phyloP scores from a whole-genome alignment of 805 yeast genomes.

The Hyphopichia homilentoma region DNA sequence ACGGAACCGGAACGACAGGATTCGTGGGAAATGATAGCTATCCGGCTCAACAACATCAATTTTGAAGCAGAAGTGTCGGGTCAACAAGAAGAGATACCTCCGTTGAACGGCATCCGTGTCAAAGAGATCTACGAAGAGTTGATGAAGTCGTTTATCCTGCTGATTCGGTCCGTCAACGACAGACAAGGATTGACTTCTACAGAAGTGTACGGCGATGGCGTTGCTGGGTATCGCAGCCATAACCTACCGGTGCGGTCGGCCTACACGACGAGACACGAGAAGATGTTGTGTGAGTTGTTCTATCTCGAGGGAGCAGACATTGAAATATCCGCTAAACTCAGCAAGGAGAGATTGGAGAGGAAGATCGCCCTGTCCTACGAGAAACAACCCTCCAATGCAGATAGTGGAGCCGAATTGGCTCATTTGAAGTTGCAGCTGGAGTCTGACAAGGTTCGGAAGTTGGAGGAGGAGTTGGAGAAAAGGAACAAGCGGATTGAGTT shows the following conservation, averaged over 20 bases:
- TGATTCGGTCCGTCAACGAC: slow-evolving; percentile 1
- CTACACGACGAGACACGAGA: slow-evolving; percentile 6
- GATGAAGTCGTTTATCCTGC: slow-evolving; percentile 10
- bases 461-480: slow-evolving; percentile 19
- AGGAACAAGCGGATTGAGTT: slow-evolving; percentile 18
- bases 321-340: slow-evolving; percentile 17
- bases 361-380: background rate
- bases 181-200: background rate
- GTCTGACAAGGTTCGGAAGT: slow-evolving; percentile 12
- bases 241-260: background rate
- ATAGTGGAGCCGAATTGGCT: slow-evolving; percentile 6
- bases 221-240: slow-evolving; percentile 1
- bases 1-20: slow-evolving; percentile 20
- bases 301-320: slow-evolving; percentile 17
- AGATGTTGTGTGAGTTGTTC: slow-evolving; percentile 19
- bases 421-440: slow-evolving; percentile 13
- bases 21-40: slow-evolving; percentile 34
- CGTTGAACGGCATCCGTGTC: slow-evolving; percentile 22
- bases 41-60: slow-evolving; percentile 20
- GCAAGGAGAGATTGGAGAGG: slow-evolving; percentile 16
- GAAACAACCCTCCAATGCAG: background rate
- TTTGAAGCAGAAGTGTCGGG: slow-evolving; percentile 6
- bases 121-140: slow-evolving; percentile 16
- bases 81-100: slow-evolving; percentile 17
- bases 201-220: slow-evolving; percentile 1